Evolutionary conservation across 371 early-diverging fungal genomes (phyloP), one percentile per base, ranked within the genome.

Genomic region (Rhizopus arrhizus): DNA sequence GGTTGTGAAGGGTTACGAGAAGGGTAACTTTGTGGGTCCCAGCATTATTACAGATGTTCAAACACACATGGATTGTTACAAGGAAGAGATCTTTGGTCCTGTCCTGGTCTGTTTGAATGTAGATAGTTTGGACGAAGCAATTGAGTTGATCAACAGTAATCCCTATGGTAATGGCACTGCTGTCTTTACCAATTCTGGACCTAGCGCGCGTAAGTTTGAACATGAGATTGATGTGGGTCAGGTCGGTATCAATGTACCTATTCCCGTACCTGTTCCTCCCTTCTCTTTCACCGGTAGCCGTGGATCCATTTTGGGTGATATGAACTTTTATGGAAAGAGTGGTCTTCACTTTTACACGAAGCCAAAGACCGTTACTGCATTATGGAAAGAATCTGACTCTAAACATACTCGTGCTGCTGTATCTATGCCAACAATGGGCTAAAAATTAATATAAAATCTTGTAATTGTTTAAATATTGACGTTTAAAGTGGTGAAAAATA

Each of bases 231-330:
- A 95, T 72, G 95, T 91, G 31, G 98, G 98, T 22, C 96, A 97
- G 80, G 85, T 93, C 11, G 91, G 93, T 54, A 89, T 94, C 75
- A 94, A 94, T 64, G 92, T 93, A 28, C 93, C 94, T n/a, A 94
- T 94, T 53, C 98, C 98, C 11, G 98, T 98, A 10, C 98, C 98
- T 12, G 83, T 98, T 63, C 98, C 98, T 58, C 95, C 95, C 90
- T 98, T 98, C 85, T 90, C 94, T 51, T 91, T 94, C 81, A 98
- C 98, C n/a, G 98, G 97, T 9, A 88, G 89, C 59, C 86, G 95
- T 59, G 97, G 90, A 12, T 92, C 93, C 59, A 96, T 98, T 65
- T 78, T 87, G 56, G 98, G 98, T 45, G 98, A 98, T 68, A 77
- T 95, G 62, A 96, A 98, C 90, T 98, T 98, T 68, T 98, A 96